phyloP scores from a whole-genome alignment of 805 yeast species.

The Kregervanrija fluxuum region DNA sequence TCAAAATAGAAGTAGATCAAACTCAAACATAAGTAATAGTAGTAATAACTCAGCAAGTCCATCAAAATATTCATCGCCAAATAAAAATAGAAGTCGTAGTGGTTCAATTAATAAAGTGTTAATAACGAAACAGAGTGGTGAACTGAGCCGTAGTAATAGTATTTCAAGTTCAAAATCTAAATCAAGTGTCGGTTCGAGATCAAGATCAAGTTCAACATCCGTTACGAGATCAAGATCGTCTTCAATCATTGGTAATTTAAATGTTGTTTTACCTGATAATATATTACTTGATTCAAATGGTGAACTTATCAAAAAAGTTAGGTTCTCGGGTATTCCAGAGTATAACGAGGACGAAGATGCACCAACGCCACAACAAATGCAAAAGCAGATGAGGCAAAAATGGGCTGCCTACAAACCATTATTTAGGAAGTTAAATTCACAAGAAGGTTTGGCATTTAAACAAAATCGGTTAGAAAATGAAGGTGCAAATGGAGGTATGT shows the following conservation, averaged over 20 bases:
- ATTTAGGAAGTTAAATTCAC: slow-evolving; percentile 27
- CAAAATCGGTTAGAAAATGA: slow-evolving; percentile 13
- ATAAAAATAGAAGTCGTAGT: slow-evolving; percentile 17
- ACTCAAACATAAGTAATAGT: slow-evolving; percentile 16
- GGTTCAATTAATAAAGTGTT: slow-evolving; percentile 3
- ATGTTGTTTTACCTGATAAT: slow-evolving; percentile 15
- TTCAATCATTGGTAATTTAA: slow-evolving; percentile 16
- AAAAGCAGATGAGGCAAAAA: slow-evolving; percentile 29
- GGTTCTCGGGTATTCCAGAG: slow-evolving; percentile 46
- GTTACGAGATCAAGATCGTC: slow-evolving; percentile 1
- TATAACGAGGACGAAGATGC: slow-evolving; percentile 49
- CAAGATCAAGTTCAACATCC: slow-evolving; percentile 2
- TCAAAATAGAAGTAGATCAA: slow-evolving; percentile 22
- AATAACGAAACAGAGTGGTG: background rate
- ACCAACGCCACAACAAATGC: slow-evolving; percentile 34
- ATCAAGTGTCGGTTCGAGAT: slow-evolving; percentile 13
- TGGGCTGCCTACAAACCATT: slow-evolving; percentile 27
- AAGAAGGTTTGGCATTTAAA: slow-evolving; percentile 31
- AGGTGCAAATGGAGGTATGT: slow-evolving; percentile 13
- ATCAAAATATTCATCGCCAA: slow-evolving; percentile 9
- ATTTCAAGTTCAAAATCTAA: slow-evolving; percentile 14
- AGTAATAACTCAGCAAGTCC: slow-evolving; percentile 7
- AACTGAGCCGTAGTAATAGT: background rate
- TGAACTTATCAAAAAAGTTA: slow-evolving; percentile 33
- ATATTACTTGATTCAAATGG: slow-evolving; percentile 13